These are phyloP conservation scores for Salix dunnii DNA, from an alignment of 345 rosid genomes.

Conservation along the genomic window DNA sequence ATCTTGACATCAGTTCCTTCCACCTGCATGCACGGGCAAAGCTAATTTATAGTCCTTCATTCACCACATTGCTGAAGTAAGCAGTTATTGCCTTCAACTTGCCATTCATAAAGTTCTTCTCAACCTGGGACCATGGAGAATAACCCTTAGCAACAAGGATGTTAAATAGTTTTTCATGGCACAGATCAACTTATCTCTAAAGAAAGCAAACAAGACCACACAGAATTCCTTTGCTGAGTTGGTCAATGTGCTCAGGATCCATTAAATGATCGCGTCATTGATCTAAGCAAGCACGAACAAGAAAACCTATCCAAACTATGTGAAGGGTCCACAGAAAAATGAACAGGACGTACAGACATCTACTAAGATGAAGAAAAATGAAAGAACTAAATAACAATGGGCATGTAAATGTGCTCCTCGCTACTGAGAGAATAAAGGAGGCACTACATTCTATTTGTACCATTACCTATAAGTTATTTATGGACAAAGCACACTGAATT, in stretches of 20 bases:
- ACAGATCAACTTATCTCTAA: neutral
- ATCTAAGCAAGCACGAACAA: too few relatives aligned
- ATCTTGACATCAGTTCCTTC: neutral
- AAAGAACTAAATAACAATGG: too few relatives aligned
- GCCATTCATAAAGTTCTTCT: slow-evolving; percentile 80
- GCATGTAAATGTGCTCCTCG: too few relatives aligned
- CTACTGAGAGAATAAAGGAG: neutral
- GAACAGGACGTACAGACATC: too few relatives aligned
- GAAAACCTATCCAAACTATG: neutral
- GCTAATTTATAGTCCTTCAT: neutral
- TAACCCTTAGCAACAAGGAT: neutral
- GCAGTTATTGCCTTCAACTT: slow-evolving; percentile 90
- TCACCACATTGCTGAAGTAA: slow-evolving; percentile 38
- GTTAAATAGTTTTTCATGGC: neutral
- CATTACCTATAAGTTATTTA: slow-evolving; percentile 1
- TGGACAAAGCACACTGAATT: too few relatives aligned
- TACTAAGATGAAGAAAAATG: too few relatives aligned
- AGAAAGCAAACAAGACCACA: neutral
- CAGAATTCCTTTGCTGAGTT: neutral
- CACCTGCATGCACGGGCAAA: neutral
- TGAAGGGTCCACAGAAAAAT: neutral
- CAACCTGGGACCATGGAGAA: slow-evolving; percentile 48
- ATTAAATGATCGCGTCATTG: too few relatives aligned
- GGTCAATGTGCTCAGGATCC: neutral
- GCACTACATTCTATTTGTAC: neutral